phyloP scores from a whole-genome alignment of 139 green algal species.

The Spirogloea muscicola region DNA sequence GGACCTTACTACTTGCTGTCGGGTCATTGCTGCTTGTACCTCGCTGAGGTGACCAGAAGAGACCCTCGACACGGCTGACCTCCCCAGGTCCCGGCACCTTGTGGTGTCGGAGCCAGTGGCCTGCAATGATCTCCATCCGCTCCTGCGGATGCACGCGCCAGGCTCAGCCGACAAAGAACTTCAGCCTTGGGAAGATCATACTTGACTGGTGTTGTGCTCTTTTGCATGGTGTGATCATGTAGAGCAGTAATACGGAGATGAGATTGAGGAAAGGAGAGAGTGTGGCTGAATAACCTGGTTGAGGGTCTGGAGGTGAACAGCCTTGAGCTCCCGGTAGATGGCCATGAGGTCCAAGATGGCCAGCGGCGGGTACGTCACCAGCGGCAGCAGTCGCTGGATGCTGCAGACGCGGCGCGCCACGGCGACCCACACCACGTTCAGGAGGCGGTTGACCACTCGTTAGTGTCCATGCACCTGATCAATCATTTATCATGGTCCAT shows the following conservation, averaged over 20 bases:
- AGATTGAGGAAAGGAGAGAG: not conserved
- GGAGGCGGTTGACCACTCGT: too few species aligned
- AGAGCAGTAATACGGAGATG: not conserved
- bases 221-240: too few species aligned
- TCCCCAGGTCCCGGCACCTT: not conserved
- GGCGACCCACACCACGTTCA: too few species aligned
- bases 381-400: too few species aligned
- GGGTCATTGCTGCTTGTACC: too few species aligned
- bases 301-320: slow-evolving; percentile 76
- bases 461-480: too few species aligned
- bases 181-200: too few species aligned
- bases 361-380: slow-evolving; percentile 63
- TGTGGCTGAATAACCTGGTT: slow-evolving; percentile 53
- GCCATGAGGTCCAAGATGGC: slow-evolving; percentile 61
- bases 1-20: too few species aligned
- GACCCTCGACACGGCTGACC: slow-evolving; percentile 25
- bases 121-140: slow-evolving; percentile 30
- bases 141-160: slow-evolving; percentile 16
- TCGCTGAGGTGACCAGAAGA: slow-evolving; percentile 5
- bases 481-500: too few species aligned
- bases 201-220: too few species aligned
- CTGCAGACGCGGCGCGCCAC: too few species aligned
- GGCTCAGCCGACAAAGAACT: too few species aligned
- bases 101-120: slow-evolving; percentile 2
- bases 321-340: slow-evolving; percentile 77